phyloP scores from a whole-genome alignment of 495 filamentous ascomycete genomes.

The Platismatia glauca region DNA sequence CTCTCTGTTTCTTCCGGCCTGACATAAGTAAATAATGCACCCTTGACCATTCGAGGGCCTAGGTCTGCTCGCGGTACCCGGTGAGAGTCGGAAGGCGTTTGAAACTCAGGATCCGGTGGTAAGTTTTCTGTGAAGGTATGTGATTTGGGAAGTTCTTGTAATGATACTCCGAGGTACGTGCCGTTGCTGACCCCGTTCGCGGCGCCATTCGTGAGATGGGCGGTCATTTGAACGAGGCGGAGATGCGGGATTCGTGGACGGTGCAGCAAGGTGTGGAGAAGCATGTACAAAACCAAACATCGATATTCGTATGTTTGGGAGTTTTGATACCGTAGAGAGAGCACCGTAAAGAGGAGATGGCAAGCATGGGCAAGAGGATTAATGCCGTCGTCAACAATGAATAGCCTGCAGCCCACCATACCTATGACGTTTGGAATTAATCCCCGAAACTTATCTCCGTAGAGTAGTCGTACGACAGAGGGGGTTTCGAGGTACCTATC shows the following conservation, averaged over 20 bases:
- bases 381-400: not conserved
- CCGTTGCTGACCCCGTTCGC: conserved; percentile 23
- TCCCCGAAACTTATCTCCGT: conserved; percentile 4
- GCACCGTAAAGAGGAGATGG: not conserved
- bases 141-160: conserved; percentile 73
- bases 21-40: conserved; percentile 84
- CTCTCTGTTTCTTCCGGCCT: conserved; percentile 61
- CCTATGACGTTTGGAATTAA: conserved; percentile 11
- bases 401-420: too few species aligned
- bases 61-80: conserved; percentile 66
- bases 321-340: not conserved
- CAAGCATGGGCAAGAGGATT: not conserved
- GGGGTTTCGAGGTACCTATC: too few species aligned
- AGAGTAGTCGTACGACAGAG: too few species aligned
- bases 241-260: conserved; percentile 22
- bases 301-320: conserved; percentile 4
- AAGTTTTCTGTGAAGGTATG: conserved; percentile 74
- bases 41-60: conserved; percentile 73
- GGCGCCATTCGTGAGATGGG: conserved; percentile 37
- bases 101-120: conserved; percentile 68
- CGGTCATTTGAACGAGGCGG: conserved; percentile 44
- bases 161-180: conserved; percentile 31
- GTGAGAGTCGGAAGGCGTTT: conserved; percentile 71
- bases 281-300: conserved; percentile 28
- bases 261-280: conserved; percentile 30